Base-by-base conservation (phyloP, 1,139 yeast species). In the Blastobotrys ciferrii region DNA sequence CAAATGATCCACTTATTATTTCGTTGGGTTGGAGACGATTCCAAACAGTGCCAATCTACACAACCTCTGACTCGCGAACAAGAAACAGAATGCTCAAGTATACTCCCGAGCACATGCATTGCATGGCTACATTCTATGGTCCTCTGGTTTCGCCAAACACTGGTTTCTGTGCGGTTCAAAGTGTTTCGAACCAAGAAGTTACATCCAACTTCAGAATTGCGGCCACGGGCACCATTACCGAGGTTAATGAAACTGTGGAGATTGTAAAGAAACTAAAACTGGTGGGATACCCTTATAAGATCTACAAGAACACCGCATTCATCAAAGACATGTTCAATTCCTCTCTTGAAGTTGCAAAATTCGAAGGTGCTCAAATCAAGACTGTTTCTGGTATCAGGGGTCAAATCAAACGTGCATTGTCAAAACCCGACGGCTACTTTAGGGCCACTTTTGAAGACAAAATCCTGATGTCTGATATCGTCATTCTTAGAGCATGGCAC, bases 401-500 rank as follows among this genome's bases (percentile, higher is more conserved):
- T 66, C 98, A 94, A 68, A 91, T 94, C 59, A 94, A 94, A 66
- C 78, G 97, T 58, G 98, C 98, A 0, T 74, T 94, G 54, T 80
- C 96, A 5, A 86, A 86, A 58, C 97, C 98, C 0, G 98, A 91
- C 52, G 99, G 99, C n/a, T 84, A 87, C 66, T 94, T 79, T 74
- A 80, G 99, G 66, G 98, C 98, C n/a, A 84, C 98, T 1, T 94
- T 94, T 68, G 99, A 94, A 68, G 99, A 94, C 66, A 92, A 91
- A 70, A 80, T 92, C 35, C 76, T 91, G 53, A 78, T 92, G 84
- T 79, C 95, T 54, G 98, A 92, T 67, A 86, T 87, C 46, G 78
- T 94, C 12, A 84, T 92, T 60, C 72, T 94, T 65, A 84, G 96
- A 66, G 92, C 98, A 1, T 94, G 98, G 98, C 91, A 89, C 66